Evolutionary conservation across 108 stramenopile genomes (phyloP).

Genomic region (Pseudonitzschia multiseries): DNA sequence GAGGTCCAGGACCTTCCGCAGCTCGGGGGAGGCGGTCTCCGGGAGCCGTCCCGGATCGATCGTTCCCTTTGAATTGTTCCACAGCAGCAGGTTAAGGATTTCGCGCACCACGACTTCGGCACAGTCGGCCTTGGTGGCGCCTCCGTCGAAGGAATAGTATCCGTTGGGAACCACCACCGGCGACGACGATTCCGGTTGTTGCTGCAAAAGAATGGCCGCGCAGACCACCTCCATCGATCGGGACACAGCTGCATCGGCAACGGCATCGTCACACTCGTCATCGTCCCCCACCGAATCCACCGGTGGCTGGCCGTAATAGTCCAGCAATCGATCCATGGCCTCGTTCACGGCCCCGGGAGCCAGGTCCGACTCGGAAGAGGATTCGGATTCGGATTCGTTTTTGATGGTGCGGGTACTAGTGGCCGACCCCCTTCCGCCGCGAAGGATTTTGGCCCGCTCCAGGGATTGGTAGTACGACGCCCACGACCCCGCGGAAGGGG

Average conservation of each 20-base stretch:
- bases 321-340: conserved; percentile 2
- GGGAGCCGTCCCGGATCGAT: conserved; percentile 33
- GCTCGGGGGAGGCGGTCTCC: conserved; percentile 15
- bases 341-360: neutral
- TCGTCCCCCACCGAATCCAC: neutral
- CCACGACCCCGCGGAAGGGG: conserved; percentile 8
- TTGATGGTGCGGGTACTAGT: no score
- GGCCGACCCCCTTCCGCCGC: no score
- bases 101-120: conserved; percentile 41
- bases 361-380: neutral
- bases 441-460: neutral
- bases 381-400: neutral
- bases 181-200: neutral
- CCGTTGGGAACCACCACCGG: conserved; percentile 34
- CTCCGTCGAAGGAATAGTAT: conserved; percentile 33
- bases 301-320: neutral
- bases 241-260: neutral
- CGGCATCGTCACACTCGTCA: neutral
- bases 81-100: conserved; percentile 33
- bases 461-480: neutral
- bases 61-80: conserved; percentile 26
- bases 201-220: conserved; percentile 22
- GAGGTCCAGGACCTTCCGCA: neutral
- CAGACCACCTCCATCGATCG: conserved; percentile 32
- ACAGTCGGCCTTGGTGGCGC: conserved; percentile 34